phyloP scores from a whole-genome alignment of 2,329 filamentous ascomycete species.

The Cytospora piceae region DNA sequence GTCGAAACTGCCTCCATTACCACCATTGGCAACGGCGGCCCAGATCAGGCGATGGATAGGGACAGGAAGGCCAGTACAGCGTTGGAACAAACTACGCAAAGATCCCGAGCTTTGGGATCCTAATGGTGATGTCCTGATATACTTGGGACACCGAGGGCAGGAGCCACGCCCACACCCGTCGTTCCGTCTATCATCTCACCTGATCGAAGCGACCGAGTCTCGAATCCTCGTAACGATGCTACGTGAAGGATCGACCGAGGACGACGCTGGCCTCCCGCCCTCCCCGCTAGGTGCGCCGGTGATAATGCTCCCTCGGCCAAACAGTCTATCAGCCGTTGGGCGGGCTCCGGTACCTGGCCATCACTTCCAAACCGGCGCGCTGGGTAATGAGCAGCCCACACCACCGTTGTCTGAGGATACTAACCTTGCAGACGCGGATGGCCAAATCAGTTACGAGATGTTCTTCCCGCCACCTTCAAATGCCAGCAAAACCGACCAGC shows the following conservation, averaged over 20 bases:
- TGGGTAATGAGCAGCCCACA: slow-evolving; percentile 43
- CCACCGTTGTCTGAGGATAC: slow-evolving; percentile 51
- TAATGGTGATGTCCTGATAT: slow-evolving; percentile 63
- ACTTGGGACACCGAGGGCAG: slow-evolving; percentile 52
- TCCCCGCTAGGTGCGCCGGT: slow-evolving; percentile 49
- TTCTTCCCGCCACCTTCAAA: slow-evolving; percentile 63
- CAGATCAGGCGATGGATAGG: slow-evolving; percentile 59
- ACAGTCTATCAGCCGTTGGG: slow-evolving; percentile 15
- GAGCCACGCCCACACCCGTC: slow-evolving; percentile 53
- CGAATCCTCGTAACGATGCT: slow-evolving; percentile 56
- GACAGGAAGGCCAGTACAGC: slow-evolving; percentile 50
- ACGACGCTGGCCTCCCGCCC: slow-evolving; percentile 48
- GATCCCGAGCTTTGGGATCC: slow-evolving; percentile 65
- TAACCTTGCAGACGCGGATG: slow-evolving; percentile 50
- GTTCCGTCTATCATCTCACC: slow-evolving; percentile 61
- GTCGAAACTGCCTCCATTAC: slow-evolving; percentile 48
- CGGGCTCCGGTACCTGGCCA: slow-evolving; percentile 9
- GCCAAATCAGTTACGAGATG: slow-evolving; percentile 64
- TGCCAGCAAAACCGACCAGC: slow-evolving; percentile 51
- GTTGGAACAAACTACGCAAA: slow-evolving; percentile 62
- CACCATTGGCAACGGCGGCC: slow-evolving; percentile 40
- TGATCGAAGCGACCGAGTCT: slow-evolving; percentile 62
- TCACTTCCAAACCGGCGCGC: not conserved
- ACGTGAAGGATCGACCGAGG: slow-evolving; percentile 56
- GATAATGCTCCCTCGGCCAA: slow-evolving; percentile 38